Conservation (phyloP, 2,329 filamentous ascomycete genomes). For the Ophiosphaerella herpotricha region DNA sequence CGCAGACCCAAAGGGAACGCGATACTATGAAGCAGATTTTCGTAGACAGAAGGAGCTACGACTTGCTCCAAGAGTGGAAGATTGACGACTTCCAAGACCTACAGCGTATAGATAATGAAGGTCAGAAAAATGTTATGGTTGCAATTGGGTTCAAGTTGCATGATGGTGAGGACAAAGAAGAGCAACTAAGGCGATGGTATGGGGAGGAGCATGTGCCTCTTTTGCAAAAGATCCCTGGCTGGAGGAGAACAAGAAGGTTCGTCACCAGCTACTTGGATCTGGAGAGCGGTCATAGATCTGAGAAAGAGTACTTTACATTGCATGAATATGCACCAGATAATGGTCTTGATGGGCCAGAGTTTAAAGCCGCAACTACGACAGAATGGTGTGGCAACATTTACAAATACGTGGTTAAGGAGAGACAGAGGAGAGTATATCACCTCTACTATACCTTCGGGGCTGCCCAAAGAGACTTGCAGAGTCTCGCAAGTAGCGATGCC, state of each 20-base stretch:
- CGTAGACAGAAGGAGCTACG: slow-evolving; percentile 73
- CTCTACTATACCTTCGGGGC: slow-evolving; percentile 82
- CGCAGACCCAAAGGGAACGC: slow-evolving; percentile 63
- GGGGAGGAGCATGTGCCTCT: slow-evolving; percentile 73
- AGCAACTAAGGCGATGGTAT: slow-evolving; percentile 71
- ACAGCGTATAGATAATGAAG: slow-evolving; percentile 63
- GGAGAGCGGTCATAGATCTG: slow-evolving; percentile 42
- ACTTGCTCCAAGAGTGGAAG: slow-evolving; percentile 63
- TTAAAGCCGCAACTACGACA: slow-evolving; percentile 66
- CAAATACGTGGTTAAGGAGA: slow-evolving; percentile 61
- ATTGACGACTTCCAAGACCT: slow-evolving; percentile 62
- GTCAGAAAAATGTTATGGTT: slow-evolving; percentile 61
- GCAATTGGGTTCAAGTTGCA: slow-evolving; percentile 64
- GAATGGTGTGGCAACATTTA: slow-evolving; percentile 65
- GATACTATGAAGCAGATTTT: slow-evolving; percentile 68
- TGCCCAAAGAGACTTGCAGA: slow-evolving; percentile 69
- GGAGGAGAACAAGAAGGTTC: slow-evolving; percentile 74
- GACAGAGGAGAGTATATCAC: slow-evolving; percentile 65
- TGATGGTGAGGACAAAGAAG: slow-evolving; percentile 56
- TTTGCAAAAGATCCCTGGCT: slow-evolving; percentile 75
- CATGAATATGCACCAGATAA: slow-evolving; percentile 74
- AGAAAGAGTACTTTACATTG: slow-evolving; percentile 64
- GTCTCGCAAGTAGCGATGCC: slow-evolving; percentile 56
- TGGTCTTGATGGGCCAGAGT: slow-evolving; percentile 67
- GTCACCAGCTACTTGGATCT: slow-evolving; percentile 64